phyloP scores from a whole-genome alignment of 192 early-diverging fungal genomes.

The Podila epigama region DNA sequence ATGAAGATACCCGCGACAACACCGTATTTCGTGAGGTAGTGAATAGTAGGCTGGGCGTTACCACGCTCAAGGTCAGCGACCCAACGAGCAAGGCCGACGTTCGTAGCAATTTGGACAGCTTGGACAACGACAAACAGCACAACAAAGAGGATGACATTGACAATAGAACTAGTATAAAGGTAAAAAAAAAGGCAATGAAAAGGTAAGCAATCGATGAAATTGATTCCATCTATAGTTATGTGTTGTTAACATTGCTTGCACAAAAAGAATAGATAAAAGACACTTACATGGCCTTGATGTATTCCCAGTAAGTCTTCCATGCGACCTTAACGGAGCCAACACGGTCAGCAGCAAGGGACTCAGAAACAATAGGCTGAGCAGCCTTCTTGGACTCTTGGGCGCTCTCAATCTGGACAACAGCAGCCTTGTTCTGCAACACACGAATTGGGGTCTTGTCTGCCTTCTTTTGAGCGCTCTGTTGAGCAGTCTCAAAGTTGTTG shows the following conservation, averaged over 20 bases:
- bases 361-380: constrained; percentile 18
- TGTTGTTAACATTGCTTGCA: background rate
- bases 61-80: constrained; percentile 10
- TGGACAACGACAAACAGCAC: constrained; percentile 7
- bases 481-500: constrained; percentile 60
- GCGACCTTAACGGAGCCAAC: constrained; percentile 81
- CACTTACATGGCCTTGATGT: constrained; percentile 66
- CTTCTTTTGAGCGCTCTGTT: background rate
- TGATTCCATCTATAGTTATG: no score
- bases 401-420: background rate
- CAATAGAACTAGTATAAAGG: constrained; percentile 6
- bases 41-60: constrained; percentile 12
- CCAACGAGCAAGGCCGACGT: constrained; percentile 39
- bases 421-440: constrained; percentile 2
- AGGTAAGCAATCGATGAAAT: background rate
- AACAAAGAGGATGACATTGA: constrained; percentile 17
- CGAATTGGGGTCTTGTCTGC: background rate
- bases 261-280: background rate
- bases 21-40: constrained; percentile 26
- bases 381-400: background rate
- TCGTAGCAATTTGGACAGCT: constrained; percentile 18
- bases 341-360: constrained; percentile 80
- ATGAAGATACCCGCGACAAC: constrained; percentile 13
- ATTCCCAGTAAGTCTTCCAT: constrained; percentile 74
- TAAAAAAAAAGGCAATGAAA: constrained; percentile 52